Conservation (phyloP, 2,329 filamentous ascomycete species). For the Ophiocordyceps unilateralis region DNA sequence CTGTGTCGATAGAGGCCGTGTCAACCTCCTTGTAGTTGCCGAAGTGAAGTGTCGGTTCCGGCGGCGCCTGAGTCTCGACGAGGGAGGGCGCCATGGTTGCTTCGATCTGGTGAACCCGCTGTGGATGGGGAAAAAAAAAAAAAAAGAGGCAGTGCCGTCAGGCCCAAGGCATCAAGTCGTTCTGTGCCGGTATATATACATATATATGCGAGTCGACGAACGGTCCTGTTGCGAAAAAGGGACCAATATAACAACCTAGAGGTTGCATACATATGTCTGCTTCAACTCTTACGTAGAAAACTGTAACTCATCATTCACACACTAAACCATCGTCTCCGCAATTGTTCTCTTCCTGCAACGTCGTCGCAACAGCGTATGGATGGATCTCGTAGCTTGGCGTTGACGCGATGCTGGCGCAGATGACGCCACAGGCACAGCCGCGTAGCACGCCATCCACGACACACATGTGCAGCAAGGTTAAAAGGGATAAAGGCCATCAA, state of each 20-base stretch:
- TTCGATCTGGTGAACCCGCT: too few species aligned
- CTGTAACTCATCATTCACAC: neutral
- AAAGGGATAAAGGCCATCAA: too few species aligned
- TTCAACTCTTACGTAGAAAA: too few species aligned
- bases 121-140: too few species aligned
- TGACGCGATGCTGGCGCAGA: conserved; percentile 6
- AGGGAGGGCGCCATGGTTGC: conserved; percentile 10
- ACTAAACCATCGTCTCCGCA: neutral
- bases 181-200: too few species aligned
- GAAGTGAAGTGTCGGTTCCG: conserved; percentile 9
- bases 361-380: neutral
- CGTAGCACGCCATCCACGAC: conserved; percentile 2
- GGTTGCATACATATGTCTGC: too few species aligned
- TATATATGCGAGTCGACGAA: too few species aligned
- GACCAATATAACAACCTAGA: too few species aligned
- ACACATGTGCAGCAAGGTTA: too few species aligned
- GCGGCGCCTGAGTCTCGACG: conserved; percentile 3
- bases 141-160: too few species aligned
- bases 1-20: conserved; percentile 8
- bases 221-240: too few species aligned
- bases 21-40: conserved; percentile 16
- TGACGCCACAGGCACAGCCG: conserved; percentile 5
- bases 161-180: too few species aligned
- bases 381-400: neutral
- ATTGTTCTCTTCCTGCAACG: neutral